These are phyloP conservation scores for Aethionema arabicum DNA, from an alignment of 345 rosid genomes.

Conservation along the genomic window DNA sequence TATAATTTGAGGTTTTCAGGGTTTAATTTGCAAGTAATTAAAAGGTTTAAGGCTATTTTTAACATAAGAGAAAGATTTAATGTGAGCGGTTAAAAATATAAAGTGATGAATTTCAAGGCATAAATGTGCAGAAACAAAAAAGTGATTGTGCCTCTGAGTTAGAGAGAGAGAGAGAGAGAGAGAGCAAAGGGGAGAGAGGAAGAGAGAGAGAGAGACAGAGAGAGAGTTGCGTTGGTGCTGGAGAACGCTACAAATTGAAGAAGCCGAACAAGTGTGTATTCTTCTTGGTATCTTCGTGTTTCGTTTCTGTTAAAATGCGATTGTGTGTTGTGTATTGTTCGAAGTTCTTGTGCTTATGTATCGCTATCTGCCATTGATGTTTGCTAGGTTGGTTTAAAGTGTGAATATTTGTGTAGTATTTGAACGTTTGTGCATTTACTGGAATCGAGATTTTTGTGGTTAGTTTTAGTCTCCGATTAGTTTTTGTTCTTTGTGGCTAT, in stretches of 20 bases:
- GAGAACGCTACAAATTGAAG: slow-evolving; percentile 25
- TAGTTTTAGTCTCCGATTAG: slow-evolving; percentile 29
- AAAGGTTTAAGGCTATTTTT: slow-evolving; percentile 21
- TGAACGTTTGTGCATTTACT: slow-evolving; percentile 25
- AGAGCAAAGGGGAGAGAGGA: neutral
- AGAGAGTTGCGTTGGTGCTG: slow-evolving; percentile 22
- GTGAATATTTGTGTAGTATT: slow-evolving; percentile 3
- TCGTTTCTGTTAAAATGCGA: slow-evolving; percentile 28
- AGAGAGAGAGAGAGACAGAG: slow-evolving; percentile 10
- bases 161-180: slow-evolving; percentile 6
- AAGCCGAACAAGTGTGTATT: slow-evolving; percentile 15
- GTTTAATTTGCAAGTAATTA: slow-evolving; percentile 28
- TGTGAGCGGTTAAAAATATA: slow-evolving; percentile 28
- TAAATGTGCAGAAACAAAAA: slow-evolving; percentile 21
- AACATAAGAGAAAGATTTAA: slow-evolving; percentile 18
- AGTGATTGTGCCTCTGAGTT: slow-evolving; percentile 19
- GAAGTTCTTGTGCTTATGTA: slow-evolving; percentile 13
- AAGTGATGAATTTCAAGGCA: slow-evolving; percentile 22
- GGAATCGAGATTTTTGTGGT: slow-evolving; percentile 26
- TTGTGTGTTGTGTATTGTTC: slow-evolving; percentile 22
- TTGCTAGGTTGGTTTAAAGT: slow-evolving; percentile 12
- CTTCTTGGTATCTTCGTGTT: slow-evolving; percentile 13
- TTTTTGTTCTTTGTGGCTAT: slow-evolving; percentile 22
- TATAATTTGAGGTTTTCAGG: slow-evolving; percentile 16
- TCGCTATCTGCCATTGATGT: slow-evolving; percentile 17